These are phyloP conservation scores for Gaultheria prostrata DNA, from an alignment of 148 eudicot species.

Conservation along the genomic window DNA sequence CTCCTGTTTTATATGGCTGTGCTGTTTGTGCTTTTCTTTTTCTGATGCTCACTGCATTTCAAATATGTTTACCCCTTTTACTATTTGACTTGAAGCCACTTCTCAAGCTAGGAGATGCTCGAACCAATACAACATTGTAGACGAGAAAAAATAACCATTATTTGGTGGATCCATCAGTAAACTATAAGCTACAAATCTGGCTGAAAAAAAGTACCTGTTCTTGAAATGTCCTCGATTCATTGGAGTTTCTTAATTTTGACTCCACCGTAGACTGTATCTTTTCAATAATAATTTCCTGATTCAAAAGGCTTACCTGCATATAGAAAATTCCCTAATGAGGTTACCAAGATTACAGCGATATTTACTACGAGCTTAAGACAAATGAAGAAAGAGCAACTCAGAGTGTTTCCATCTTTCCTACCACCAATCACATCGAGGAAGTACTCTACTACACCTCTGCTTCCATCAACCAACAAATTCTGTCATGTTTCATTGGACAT, in stretches of 20 bases:
- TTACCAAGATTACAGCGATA: slow-evolving; percentile 10
- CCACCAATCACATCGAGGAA: slow-evolving; percentile 8
- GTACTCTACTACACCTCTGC: not conserved
- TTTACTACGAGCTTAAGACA: not conserved
- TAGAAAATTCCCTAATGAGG: not conserved
- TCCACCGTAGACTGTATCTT: slow-evolving; percentile 86
- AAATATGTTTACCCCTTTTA: not conserved
- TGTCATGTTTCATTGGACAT: not conserved
- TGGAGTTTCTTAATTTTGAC: slow-evolving; percentile 67
- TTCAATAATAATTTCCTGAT: slow-evolving; percentile 88
- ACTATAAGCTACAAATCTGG: slow-evolving; percentile 7
- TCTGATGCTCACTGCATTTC: not conserved
- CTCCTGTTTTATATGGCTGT: not conserved
- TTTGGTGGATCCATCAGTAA: not conserved
- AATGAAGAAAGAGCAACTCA: not conserved
- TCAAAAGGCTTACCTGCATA: slow-evolving; percentile 90
- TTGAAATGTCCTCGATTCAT: slow-evolving; percentile 78
- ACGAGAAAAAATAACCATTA: not conserved
- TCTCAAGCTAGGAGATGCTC: not conserved
- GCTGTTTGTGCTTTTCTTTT: not conserved
- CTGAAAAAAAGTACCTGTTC: slow-evolving; percentile 58
- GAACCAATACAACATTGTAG: not conserved
- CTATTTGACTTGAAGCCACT: not conserved
- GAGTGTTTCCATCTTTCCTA: slow-evolving; percentile 3
- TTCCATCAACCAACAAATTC: not conserved